Base-by-base conservation (phyloP, 2,329 filamentous ascomycete species). In the Dactylellina leptospora region DNA sequence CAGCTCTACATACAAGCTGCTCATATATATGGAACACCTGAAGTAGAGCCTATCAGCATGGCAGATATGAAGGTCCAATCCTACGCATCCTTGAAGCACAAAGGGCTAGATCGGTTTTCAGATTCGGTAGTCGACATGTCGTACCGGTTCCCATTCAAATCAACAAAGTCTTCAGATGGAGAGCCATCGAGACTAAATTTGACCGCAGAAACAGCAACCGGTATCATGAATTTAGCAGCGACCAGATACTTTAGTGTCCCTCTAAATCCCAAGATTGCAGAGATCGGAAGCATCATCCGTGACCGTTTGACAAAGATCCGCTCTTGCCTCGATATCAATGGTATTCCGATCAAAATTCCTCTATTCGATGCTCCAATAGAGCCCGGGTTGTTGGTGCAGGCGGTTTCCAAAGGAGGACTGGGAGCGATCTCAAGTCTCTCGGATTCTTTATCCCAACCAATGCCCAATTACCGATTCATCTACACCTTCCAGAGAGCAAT, bases 241-340 rank as follows among this genome's bases (percentile, higher is more conserved):
- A 62, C 61, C 0, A 28, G n/a, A 9, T 80, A 79, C 63, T 80
- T 80, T 58, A 70, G 73, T 44, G 55, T 80, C 4, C 79, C 77
- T 3, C 22, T 33, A 10, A 80, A 80, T 53, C 69, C 70, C 0
- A 38, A 77, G 11, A 58, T 79, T 0, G 27, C 2, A 11, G 68
- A 30, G 2, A 54, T 78, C 2, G 36, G 78, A 1, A 63, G 61
- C 36, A 66, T 38, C 4, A 77, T 80, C 18, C 74, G 78, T 42
- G 77, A 80, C 48, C 73, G 79, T 0, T 75, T 80, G 9, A 78
- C 62, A 74, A 80, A 80, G 64, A 79, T 80, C 47, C 76, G 78
- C 5, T 53, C 79, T 73, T 76, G 70, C 38, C 66, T 63, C 47
- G 77, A 80, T 55, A 78, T 80, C 66, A 74, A 79, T 30, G 79